Evolutionary conservation across 306 rosid species (phyloP).

Genomic region (Potentilla sterilis): DNA sequence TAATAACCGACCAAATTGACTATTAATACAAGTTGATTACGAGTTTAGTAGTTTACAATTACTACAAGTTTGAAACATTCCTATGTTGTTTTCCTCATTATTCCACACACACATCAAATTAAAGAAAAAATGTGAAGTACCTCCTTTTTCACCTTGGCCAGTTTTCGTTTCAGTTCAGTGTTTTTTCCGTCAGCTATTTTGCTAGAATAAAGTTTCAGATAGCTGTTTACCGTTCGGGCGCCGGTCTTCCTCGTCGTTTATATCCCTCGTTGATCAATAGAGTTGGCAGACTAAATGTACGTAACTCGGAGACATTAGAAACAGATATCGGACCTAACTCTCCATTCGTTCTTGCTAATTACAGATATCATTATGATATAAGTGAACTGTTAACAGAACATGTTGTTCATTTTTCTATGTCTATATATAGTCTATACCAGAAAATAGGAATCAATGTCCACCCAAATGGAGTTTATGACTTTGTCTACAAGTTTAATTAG

Average conservation of each 20-base stretch:
- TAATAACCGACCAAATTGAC: conserved; percentile 17
- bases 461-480: conserved; percentile 13
- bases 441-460: conserved; percentile 10
- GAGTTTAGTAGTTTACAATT: not conserved
- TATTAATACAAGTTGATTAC: not conserved
- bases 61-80: conserved; percentile 10
- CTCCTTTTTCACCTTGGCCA: not conserved
- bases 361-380: not conserved
- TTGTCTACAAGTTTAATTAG: conserved; percentile 21
- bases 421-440: not conserved
- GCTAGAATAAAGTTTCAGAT: not conserved
- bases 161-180: not conserved
- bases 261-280: not conserved
- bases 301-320: not conserved
- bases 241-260: not conserved
- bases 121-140: not conserved
- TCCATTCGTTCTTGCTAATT: not conserved
- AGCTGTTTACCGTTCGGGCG: not conserved
- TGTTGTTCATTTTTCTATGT: not conserved
- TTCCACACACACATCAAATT: too few relatives aligned
- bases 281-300: not conserved
- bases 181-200: not conserved
- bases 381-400: not conserved
- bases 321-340: not conserved
- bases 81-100: not conserved